phyloP scores from a whole-genome alignment of 345 rosid genomes.

The Noccaea caerulescens region DNA sequence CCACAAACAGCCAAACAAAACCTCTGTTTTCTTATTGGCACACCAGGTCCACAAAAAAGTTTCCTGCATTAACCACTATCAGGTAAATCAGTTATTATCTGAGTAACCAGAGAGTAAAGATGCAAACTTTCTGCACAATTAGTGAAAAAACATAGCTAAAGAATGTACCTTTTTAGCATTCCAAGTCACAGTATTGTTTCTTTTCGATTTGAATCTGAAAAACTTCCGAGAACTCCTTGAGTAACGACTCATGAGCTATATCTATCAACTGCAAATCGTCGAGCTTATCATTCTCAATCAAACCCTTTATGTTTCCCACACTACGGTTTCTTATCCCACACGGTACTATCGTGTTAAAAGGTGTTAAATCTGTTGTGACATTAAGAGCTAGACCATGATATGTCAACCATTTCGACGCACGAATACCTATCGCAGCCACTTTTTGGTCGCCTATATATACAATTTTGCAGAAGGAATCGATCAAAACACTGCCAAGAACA shows the following conservation, averaged over 20 bases:
- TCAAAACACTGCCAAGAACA: conserved; percentile 1
- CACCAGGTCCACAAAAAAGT: conserved; percentile 26
- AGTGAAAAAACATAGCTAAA: not conserved
- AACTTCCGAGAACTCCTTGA: conserved; percentile 69
- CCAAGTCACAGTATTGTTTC: conserved; percentile 3
- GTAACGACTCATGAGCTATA: conserved; percentile 54
- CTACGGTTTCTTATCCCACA: conserved; percentile 71
- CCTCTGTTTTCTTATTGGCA: not conserved
- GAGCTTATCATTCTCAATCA: conserved; percentile 42
- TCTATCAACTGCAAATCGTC: conserved; percentile 53
- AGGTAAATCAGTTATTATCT: not conserved
- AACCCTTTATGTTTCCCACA: conserved; percentile 67
- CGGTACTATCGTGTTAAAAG: conserved; percentile 71
- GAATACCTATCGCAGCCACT: conserved; percentile 82
- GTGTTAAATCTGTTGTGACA: conserved; percentile 75
- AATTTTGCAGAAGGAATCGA: conserved; percentile 15
- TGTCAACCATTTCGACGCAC: conserved; percentile 73
- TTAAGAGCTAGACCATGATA: conserved; percentile 85
- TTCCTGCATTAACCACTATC: conserved; percentile 1
- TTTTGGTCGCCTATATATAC: conserved; percentile 59
- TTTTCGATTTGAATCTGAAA: conserved; percentile 59
- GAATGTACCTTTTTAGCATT: not conserved
- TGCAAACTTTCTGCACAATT: not conserved
- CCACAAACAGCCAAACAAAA: conserved; percentile 35
- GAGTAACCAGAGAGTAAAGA: not conserved